Evolutionary conservation across 345 rosid genomes (phyloP).

Genomic region (Camelina sativa): DNA sequence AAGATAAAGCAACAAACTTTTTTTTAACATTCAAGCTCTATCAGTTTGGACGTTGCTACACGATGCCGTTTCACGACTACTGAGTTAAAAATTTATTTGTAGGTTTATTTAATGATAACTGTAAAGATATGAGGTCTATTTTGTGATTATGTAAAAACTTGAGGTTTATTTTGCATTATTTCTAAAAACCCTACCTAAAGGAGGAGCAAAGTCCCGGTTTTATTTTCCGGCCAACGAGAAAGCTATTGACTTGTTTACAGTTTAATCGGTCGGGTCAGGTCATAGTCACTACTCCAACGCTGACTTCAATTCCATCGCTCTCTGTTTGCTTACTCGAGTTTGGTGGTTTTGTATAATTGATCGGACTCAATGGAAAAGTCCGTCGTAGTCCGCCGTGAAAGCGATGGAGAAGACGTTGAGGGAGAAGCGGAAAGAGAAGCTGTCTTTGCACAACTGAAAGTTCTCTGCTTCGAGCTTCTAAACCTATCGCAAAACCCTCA

Average conservation of each 20-base stretch:
- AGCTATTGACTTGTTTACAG: background rate
- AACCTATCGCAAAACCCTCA: conserved; percentile 66
- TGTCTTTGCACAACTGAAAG: conserved; percentile 56
- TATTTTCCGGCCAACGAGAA: background rate
- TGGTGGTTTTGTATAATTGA: conserved; percentile 9
- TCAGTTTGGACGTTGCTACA: no score
- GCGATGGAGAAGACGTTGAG: conserved; percentile 22
- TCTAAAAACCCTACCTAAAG: conserved; percentile 27
- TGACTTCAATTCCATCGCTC: conserved; percentile 17
- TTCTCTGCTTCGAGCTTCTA: conserved; percentile 66
- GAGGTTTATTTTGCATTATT: conserved; percentile 1
- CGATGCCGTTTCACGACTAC: background rate
- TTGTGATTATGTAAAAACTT: background rate
- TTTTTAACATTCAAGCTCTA: no score
- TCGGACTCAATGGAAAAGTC: conserved; percentile 40
- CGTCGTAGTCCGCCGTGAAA: conserved; percentile 37
- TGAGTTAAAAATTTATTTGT: background rate
- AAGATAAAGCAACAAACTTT: no score
- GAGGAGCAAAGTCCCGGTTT: background rate
- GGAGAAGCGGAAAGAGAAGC: conserved; percentile 46
- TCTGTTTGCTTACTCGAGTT: background rate
- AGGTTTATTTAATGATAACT: background rate
- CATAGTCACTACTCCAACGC: background rate
- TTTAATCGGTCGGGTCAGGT: conserved; percentile 18
- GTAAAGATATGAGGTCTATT: background rate